Evolutionary conservation across 768 basidiomycete species (phyloP).

Genomic region (Suillus hirtellus): DNA sequence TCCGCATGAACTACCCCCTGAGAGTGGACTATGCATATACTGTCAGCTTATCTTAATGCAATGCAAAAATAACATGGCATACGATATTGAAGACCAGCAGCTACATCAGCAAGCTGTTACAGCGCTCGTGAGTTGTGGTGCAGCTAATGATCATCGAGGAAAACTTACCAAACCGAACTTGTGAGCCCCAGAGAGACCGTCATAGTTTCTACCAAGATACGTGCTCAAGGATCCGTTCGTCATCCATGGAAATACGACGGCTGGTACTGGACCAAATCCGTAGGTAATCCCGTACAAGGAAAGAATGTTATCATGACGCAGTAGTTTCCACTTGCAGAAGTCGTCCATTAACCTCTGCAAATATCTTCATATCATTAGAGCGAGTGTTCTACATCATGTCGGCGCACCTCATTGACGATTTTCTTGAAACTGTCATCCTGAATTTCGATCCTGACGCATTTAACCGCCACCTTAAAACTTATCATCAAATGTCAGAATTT

Average conservation of each 20-base stretch:
- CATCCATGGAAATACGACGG: slow-evolving; percentile 23
- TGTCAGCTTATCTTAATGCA: neutral
- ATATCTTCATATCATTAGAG: neutral
- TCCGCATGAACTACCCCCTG: neutral
- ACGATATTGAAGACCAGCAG: slow-evolving; percentile 14
- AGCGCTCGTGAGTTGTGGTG: neutral
- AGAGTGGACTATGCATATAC: neutral
- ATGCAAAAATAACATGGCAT: neutral
- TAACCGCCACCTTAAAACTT: slow-evolving; percentile 24
- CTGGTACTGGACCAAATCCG: slow-evolving; percentile 19
- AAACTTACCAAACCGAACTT: slow-evolving; percentile 2
- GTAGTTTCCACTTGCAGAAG: slow-evolving; percentile 7
- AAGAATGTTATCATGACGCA: slow-evolving; percentile 40
- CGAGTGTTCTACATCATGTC: neutral
- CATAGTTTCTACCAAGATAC: slow-evolving; percentile 15
- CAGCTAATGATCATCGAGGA: neutral
- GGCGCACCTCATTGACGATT: slow-evolving; percentile 16
- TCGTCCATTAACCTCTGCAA: neutral
- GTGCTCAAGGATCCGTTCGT: slow-evolving; percentile 17
- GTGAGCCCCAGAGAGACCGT: neutral
- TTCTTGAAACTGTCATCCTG: slow-evolving; percentile 7
- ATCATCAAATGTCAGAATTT: neutral
- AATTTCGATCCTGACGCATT: slow-evolving; percentile 24
- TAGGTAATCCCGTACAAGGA: slow-evolving; percentile 37
- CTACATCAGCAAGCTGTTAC: slow-evolving; percentile 10